Percentiles rank a stretch among this genome's conserved stretches.
Conservation (phyloP, 2,329 filamentous ascomycete species). For the Paracamarosporium sp. region DNA sequence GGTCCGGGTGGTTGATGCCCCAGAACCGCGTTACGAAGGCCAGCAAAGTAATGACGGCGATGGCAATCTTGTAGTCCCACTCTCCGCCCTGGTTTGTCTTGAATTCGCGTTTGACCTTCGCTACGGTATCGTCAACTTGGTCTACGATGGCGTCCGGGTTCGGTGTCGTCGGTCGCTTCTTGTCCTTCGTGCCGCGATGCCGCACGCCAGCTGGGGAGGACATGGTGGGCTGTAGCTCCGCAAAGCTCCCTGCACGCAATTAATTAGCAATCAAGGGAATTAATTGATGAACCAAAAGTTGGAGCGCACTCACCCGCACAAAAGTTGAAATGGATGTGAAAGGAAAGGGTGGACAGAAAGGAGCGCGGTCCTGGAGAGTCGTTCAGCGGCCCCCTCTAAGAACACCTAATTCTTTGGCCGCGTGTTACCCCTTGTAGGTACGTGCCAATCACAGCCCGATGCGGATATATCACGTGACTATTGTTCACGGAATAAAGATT, state of each 20-base stretch:
- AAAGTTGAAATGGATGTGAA: conserved; percentile 19
- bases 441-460: conserved; percentile 4
- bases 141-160: conserved; percentile 38
- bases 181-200: conserved; percentile 47
- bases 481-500: too few relatives aligned
- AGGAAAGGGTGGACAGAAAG: conserved; percentile 26
- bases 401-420: conserved; percentile 18
- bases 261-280: conserved; percentile 19
- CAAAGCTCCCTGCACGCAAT: conserved; percentile 31
- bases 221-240: conserved; percentile 37
- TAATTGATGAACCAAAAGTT: not conserved
- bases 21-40: conserved; percentile 95
- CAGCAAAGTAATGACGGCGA: conserved; percentile 77
- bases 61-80: conserved; percentile 82
- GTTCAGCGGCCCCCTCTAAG: conserved; percentile 22
- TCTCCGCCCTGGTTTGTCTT: conserved; percentile 61
- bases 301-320: conserved; percentile 28
- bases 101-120: conserved; percentile 42
- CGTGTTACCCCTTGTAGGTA: conserved; percentile 10
- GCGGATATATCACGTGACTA: conserved; percentile 9
- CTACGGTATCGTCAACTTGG: conserved; percentile 34
- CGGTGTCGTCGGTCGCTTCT: conserved; percentile 46
- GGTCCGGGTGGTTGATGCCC: conserved; percentile 92
- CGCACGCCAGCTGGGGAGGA: conserved; percentile 47
- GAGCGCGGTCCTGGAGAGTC: conserved; percentile 16